phyloP scores from a whole-genome alignment of 805 yeast species.

The Yamadazyma paraphyllophila region DNA sequence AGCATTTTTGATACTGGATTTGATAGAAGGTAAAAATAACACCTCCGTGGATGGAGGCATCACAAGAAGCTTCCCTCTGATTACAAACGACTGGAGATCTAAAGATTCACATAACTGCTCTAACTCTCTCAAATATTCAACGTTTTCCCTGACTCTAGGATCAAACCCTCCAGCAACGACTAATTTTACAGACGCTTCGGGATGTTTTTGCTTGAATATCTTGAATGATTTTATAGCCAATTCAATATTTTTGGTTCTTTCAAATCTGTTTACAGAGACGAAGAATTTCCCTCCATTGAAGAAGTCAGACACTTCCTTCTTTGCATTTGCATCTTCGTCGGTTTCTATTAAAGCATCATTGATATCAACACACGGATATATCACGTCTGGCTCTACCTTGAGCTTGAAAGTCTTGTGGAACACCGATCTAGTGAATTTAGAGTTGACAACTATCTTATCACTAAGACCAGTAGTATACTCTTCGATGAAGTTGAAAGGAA shows the following conservation, averaged over 20 bases:
- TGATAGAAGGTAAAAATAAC: constrained; percentile 78
- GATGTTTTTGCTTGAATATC: constrained; percentile 27
- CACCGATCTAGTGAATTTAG: constrained; percentile 72
- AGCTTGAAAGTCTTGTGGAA: constrained; percentile 63
- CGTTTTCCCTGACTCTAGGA: constrained; percentile 69
- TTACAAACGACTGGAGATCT: constrained; percentile 45
- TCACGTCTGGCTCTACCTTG: constrained; percentile 48
- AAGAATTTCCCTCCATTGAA: constrained; percentile 43
- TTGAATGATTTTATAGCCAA: constrained; percentile 74
- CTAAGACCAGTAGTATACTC: constrained; percentile 74
- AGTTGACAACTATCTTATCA: constrained; percentile 83
- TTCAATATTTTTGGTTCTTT: constrained; percentile 76
- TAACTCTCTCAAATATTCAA: constrained; percentile 63
- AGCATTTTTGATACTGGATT: constrained; percentile 59
- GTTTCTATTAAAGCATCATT: constrained; percentile 17
- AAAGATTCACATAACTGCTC: constrained; percentile 45
- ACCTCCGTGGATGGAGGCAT: constrained; percentile 45
- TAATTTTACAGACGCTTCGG: constrained; percentile 40
- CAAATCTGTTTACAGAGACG: constrained; percentile 85
- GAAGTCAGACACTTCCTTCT: constrained; percentile 32
- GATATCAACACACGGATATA: constrained; percentile 78
- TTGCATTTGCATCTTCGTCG: constrained; percentile 20
- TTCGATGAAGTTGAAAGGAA: constrained; percentile 83
- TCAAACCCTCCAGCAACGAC: constrained; percentile 94
- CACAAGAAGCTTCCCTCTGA: constrained; percentile 37